Evolutionary conservation across 352 stramenopile genomes (phyloP), one percentile per base, ranked within the genome.

Genomic region (Globisporangium spinosum): DNA sequence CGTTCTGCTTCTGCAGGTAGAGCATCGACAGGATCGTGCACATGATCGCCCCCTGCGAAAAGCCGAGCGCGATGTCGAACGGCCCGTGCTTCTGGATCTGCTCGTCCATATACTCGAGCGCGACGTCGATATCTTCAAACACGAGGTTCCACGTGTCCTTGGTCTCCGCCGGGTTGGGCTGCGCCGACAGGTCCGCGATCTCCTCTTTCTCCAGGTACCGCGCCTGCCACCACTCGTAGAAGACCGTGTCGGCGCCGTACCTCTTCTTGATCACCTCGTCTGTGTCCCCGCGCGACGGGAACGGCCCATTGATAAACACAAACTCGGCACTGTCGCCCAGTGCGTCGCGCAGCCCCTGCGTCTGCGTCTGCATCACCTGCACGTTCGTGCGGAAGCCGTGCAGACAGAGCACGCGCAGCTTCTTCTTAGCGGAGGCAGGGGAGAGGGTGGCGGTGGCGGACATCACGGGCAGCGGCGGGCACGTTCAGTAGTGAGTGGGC

Each of bases 321-420:
- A 85, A 85, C 59, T 84, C 76, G 20, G 79, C 75, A 25, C 57
- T 69, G 12, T 70, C 40, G 10, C 77, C 76, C 12, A 86, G 60
- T 10, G 68, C 72, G 6, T 69, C 64, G 49, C 75, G 77, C 61
- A 88, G 58, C 0, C 78, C 76, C 15, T 78, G 77, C 15, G 75
- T 79, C 62, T 88, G 79, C 55, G 78, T 71, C 43, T 67, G 38
- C 77, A 88, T 85, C 57, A 88, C 77, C 40, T 76, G 51, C 43
- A 67, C 66, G 65, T 88, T 88, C 12, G 79, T 88, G 47, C 79
- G 79, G 70, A 81, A 88, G 35, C 79, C 79, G 61, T 88, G 79
- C n/a, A 86, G 67, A 43, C 78, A 86, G 22, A 86, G 55, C 64
- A 84, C 75, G 22, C 78, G 76, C 20, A 86, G 70, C 64, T 82